Conservation (phyloP, 257 asterid species). For the Petrea volubilis region DNA sequence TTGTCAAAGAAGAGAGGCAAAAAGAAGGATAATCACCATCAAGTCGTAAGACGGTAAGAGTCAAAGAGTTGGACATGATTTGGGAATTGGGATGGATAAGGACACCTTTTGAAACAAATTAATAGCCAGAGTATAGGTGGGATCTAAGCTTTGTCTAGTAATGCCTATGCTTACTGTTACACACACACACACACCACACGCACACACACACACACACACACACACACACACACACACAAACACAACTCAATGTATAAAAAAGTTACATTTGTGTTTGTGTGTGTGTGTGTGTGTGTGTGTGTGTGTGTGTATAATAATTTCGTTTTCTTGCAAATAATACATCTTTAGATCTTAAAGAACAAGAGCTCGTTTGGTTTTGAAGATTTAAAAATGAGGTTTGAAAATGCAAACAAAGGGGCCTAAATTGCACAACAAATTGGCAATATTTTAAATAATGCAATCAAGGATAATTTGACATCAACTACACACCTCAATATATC, state of each 20-base stretch:
- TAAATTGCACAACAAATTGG: not conserved
- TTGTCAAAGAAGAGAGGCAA: not conserved
- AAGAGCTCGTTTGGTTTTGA: no score
- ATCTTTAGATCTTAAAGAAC: no score
- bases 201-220: not conserved
- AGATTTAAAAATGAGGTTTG: no score
- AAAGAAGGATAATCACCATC: constrained; percentile 18
- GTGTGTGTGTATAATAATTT: no score
- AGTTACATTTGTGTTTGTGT: no score
- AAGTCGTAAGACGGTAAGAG: constrained; percentile 13
- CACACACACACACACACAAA: not conserved
- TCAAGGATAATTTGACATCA: constrained; percentile 6
- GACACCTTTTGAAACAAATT: constrained; percentile 19
- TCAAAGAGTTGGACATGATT: constrained; percentile 29
- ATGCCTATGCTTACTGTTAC: not conserved
- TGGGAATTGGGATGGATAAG: constrained; percentile 24
- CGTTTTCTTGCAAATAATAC: no score
- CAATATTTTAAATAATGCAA: constrained; percentile 20
- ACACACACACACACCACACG: no score
- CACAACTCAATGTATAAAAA: no score
- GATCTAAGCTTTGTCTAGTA: not conserved
- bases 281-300: no score
- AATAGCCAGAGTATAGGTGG: not conserved
- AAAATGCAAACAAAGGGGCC: no score
- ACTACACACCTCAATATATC: constrained; percentile 12